Evolutionary conservation across 2,329 filamentous ascomycete species (phyloP).

Genomic region (Rhinocladiella similis): DNA sequence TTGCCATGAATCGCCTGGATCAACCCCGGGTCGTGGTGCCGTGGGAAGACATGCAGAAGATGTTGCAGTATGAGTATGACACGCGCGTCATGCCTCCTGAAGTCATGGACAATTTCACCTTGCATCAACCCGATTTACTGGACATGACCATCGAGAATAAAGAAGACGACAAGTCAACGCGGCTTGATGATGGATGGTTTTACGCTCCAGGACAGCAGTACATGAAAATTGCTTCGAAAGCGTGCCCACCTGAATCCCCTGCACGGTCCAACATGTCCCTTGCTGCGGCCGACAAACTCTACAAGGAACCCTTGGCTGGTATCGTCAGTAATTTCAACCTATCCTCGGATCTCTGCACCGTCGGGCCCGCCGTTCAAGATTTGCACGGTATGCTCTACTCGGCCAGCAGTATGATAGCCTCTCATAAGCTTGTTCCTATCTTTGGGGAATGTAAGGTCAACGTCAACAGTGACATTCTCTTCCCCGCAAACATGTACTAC

Average conservation of each 20-base stretch:
- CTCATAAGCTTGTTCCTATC: constrained; percentile 61
- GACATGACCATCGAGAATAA: constrained; percentile 26
- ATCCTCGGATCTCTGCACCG: constrained; percentile 64
- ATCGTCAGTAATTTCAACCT: constrained; percentile 63
- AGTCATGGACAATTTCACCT: constrained; percentile 45
- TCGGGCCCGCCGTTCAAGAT: constrained; percentile 63
- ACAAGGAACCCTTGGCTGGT: constrained; percentile 51
- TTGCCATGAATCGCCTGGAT: constrained; percentile 66
- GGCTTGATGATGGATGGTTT: constrained; percentile 52
- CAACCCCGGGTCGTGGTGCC: constrained; percentile 63
- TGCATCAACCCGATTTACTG: constrained; percentile 39
- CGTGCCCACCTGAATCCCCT: constrained; percentile 59
- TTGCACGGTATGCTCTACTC: constrained; percentile 66
- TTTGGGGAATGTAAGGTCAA: constrained; percentile 69
- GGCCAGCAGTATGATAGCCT: constrained; percentile 58
- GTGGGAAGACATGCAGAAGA: constrained; percentile 55
- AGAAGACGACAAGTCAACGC: constrained; percentile 22
- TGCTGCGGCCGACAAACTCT: constrained; percentile 27
- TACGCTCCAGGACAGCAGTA: constrained; percentile 50
- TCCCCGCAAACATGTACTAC: constrained; percentile 69
- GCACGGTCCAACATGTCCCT: constrained; percentile 54
- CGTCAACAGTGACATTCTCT: constrained; percentile 69
- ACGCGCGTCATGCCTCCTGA: constrained; percentile 46
- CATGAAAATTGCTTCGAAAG: constrained; percentile 59
- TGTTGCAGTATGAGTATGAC: constrained; percentile 51